These are phyloP conservation scores for Pythium angustatum DNA, from an alignment of 352 stramenopile species.

Conservation along the genomic window DNA sequence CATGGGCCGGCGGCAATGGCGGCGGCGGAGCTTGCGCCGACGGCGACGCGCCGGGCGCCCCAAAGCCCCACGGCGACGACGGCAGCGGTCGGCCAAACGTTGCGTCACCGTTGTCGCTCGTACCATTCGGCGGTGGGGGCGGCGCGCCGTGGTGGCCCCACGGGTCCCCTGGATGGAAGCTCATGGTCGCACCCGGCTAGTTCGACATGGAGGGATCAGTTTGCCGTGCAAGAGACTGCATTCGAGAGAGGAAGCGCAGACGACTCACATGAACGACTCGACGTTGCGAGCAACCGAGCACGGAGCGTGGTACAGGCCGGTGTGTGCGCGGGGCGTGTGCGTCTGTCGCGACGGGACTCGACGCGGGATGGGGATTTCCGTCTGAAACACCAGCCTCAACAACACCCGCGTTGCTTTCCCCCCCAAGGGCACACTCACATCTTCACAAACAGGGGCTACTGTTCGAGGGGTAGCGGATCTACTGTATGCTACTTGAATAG, in stretches of 20 bases:
- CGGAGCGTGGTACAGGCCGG: no score
- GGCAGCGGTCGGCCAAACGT: slow-evolving; percentile 10
- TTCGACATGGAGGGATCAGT: neutral
- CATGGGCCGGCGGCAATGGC: slow-evolving; percentile 18
- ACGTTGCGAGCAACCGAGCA: neutral
- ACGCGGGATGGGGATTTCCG: neutral
- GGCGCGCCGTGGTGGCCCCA: slow-evolving; percentile 19
- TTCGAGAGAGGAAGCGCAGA: slow-evolving; percentile 6
- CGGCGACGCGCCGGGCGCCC: slow-evolving; percentile 10
- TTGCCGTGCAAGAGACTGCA: neutral
- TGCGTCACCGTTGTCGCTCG: slow-evolving; percentile 16
- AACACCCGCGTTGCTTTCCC: slow-evolving; percentile 11
- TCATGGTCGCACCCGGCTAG: slow-evolving; percentile 9
- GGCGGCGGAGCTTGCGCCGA: slow-evolving; percentile 15
- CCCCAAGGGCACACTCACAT: slow-evolving; percentile 4
- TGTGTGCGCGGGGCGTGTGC: neutral
- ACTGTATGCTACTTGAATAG: slow-evolving; percentile 2
- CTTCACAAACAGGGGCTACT: slow-evolving; percentile 7
- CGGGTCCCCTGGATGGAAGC: slow-evolving; percentile 27
- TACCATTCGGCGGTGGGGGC: slow-evolving; percentile 7
- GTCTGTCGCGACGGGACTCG: no score
- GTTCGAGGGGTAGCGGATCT: slow-evolving; percentile 4
- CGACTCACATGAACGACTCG: slow-evolving; percentile 10
- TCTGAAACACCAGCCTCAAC: neutral
- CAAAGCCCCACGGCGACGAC: slow-evolving; percentile 26